phyloP scores from a whole-genome alignment of 1,139 yeast genomes.

The Yamadazyma buinensis region DNA sequence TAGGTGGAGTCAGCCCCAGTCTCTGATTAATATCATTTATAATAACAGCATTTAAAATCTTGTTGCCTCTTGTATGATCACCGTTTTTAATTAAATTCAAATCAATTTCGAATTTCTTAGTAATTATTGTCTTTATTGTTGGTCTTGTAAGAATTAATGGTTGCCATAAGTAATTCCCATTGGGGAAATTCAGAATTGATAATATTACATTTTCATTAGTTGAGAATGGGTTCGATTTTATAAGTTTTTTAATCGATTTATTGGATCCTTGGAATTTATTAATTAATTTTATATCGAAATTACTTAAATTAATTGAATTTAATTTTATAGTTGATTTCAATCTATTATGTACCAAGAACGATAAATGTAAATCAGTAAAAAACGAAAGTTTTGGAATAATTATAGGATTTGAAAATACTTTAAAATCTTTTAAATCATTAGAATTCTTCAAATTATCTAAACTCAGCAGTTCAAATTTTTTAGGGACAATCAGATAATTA shows the following conservation, averaged over 20 bases:
- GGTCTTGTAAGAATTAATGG: conserved; percentile 31
- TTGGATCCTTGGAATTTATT: conserved; percentile 79
- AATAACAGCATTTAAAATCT: conserved; percentile 31
- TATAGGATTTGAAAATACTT: conserved; percentile 21
- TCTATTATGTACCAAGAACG: conserved; percentile 36
- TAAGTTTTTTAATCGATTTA: conserved; percentile 66
- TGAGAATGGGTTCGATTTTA: conserved; percentile 48
- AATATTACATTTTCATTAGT: conserved; percentile 27
- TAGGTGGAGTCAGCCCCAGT: no score
- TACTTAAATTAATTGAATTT: conserved; percentile 18
- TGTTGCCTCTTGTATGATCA: conserved; percentile 6
- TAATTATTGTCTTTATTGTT: conserved; percentile 22
- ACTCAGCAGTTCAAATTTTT: neutral
- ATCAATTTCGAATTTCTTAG: conserved; percentile 35
- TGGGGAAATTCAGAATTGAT: conserved; percentile 40
- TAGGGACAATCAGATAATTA: conserved; percentile 9
- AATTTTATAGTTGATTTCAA: conserved; percentile 34
- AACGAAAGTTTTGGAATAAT: conserved; percentile 19
- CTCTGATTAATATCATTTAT: conserved; percentile 29
- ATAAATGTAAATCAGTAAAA: conserved; percentile 12
- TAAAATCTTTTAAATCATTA: conserved; percentile 7
- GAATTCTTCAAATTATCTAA: neutral
- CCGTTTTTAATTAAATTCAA: conserved; percentile 8
- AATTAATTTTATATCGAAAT: conserved; percentile 18
- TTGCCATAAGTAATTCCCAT: conserved; percentile 66